These are phyloP conservation scores for Candida methanosorbosa DNA, from an alignment of 805 yeast genomes.

Conservation along the genomic window DNA sequence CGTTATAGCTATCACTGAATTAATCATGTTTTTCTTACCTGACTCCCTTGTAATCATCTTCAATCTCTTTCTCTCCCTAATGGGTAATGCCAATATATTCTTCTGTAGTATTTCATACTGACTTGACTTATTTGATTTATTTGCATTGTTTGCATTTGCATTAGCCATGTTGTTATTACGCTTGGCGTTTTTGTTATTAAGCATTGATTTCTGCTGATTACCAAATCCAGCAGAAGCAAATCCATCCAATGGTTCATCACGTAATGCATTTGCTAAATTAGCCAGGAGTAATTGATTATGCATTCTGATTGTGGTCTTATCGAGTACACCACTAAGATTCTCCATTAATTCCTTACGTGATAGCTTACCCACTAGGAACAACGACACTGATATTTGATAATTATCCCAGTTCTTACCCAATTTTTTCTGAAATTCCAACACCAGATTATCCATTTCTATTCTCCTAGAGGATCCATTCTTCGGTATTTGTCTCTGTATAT, in stretches of 20 bases:
- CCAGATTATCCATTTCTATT: conserved; percentile 56
- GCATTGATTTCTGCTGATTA: conserved; percentile 22
- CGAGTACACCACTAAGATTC: conserved; percentile 49
- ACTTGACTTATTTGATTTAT: conserved; percentile 43
- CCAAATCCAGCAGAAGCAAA: conserved; percentile 41
- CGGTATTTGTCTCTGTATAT: conserved; percentile 2
- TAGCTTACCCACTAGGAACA: conserved; percentile 70
- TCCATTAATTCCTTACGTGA: conserved; percentile 66
- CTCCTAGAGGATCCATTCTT: conserved; percentile 24
- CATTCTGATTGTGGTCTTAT: conserved; percentile 40
- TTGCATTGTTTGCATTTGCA: too few relatives aligned
- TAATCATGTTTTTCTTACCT: conserved; percentile 69
- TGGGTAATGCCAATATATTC: conserved; percentile 79
- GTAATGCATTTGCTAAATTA: conserved; percentile 74
- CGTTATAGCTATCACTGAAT: conserved; percentile 58
- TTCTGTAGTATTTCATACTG: conserved; percentile 79
- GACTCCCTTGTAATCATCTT: conserved; percentile 77
- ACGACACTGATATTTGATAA: conserved; percentile 71
- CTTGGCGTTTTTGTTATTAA: conserved; percentile 23
- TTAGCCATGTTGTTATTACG: too few relatives aligned
- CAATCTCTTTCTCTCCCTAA: conserved; percentile 76
- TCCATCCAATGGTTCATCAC: conserved; percentile 63
- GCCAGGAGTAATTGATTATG: conserved; percentile 82
- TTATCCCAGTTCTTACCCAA: conserved; percentile 80
- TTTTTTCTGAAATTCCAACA: conserved; percentile 61